Base-by-base conservation (phyloP, 768 basidiomycete species). In the Suillus clintonianus region DNA sequence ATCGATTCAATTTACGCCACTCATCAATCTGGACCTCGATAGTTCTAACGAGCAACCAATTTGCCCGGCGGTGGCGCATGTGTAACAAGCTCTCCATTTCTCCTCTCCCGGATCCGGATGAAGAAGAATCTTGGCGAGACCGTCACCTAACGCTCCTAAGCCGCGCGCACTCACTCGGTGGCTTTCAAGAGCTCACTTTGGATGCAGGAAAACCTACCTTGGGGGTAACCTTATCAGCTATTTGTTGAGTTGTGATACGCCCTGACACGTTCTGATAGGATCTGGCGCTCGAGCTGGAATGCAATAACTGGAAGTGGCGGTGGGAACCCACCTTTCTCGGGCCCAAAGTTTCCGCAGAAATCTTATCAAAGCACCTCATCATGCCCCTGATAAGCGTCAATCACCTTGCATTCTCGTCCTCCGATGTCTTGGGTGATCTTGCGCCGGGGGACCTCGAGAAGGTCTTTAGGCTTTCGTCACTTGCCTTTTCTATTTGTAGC, bases 321-420 rank as follows among this genome's bases (percentile, higher is more conserved):
- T 94, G 92, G 92, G 90, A 93, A 74, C 83, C 87, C 17, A 84
- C 82, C 72, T 84, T 82, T 66, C 71, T 90, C 42, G 89, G 90
- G 9, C 79, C 86, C 72, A 88, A 81, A 73, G 68, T 75, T 37
- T 89, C 91, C 41, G 86, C 92, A 63, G 89, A 91, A 58, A 79
- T 92, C 61, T 81, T 94, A 59, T 93, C 92, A 64, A 89, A 83
- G 66, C 92, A 94, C 68, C 85, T 93, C 66, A 86, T 93, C 65
- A 78, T 89, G 64, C 92, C 92, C 8, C 81, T 93, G 64, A 87
- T 94, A 71, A 91, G 86, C 72, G 77, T 85, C 53, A 87, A 82
- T 63, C 86, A 92, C 73, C 75, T 91, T 66, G 83, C 88, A 2
- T 89, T 92, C 75, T 80, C 84, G 56, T 87, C 87, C 42, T 69